phyloP scores from a whole-genome alignment of 2,329 filamentous ascomycete species.

The Xylaria sp. region DNA sequence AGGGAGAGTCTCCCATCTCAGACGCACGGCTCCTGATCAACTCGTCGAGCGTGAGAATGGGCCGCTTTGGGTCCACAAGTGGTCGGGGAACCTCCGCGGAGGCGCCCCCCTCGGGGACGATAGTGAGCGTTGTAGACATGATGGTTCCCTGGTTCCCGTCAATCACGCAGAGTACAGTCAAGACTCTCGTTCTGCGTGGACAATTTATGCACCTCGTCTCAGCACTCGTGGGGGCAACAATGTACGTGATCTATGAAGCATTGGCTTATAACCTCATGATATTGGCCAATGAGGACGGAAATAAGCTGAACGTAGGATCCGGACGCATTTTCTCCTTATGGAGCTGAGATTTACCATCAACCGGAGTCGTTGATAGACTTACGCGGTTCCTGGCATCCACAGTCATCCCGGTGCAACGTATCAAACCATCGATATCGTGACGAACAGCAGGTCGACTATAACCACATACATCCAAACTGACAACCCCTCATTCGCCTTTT shows the following conservation, averaged over 20 bases:
- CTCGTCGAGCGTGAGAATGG: constrained; percentile 25
- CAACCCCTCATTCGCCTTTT: constrained; percentile 14
- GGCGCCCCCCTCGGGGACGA: background rate
- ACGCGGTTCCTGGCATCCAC: constrained; percentile 8
- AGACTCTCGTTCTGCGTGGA: constrained; percentile 1
- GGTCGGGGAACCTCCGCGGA: constrained; percentile 7
- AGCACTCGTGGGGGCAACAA: background rate
- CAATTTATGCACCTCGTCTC: constrained; percentile 23
- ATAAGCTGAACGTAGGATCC: constrained; percentile 8
- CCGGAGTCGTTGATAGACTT: constrained; percentile 3
- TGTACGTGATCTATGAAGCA: constrained; percentile 12
- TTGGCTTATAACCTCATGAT: background rate
- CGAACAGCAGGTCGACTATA: background rate
- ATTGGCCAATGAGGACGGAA: background rate
- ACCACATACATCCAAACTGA: background rate
- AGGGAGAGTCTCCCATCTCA: constrained; percentile 25
- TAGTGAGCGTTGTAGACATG: constrained; percentile 18
- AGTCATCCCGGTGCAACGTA: constrained; percentile 3
- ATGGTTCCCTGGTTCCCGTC: constrained; percentile 7
- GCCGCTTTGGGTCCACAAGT: constrained; percentile 18
- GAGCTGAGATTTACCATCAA: constrained; percentile 27
- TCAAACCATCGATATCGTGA: constrained; percentile 8
- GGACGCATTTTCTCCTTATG: constrained; percentile 9
- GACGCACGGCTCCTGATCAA: constrained; percentile 21
- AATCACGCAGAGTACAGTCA: background rate